Base-by-base conservation (phyloP, 306 rosid species). In the Alnus rubra region DNA sequence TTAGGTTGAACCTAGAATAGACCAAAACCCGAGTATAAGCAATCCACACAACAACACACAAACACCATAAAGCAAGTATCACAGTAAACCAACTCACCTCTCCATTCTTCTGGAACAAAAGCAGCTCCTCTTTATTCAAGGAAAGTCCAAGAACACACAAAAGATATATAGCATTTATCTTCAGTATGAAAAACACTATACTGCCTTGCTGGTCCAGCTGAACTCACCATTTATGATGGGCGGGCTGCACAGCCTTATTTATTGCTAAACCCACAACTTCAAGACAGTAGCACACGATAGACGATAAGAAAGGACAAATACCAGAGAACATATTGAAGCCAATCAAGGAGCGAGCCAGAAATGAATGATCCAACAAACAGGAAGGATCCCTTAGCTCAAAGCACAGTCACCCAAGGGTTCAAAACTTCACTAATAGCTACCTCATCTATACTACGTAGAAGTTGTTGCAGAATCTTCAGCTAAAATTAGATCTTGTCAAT, bases 171-270 rank as follows among this genome's bases (percentile, higher is more conserved):
- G 91, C 86, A 86, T 87, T 84, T 89, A 91, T 91, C 94, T 88
- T 83, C 74, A n/a, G 89, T 52, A 79, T 89, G 86, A 81, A 78
- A 77, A 79, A 86, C 81, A 79, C 82, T 87, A 84, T 80, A 89
- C 82, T 76, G 87, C 76, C 84, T 67, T 78, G 88, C 89, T 78
- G 87, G 79, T 86, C 78, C 84, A 84, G 88, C 85, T 81, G 82
- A 87, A 83, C 75, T 91, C 87, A 92, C 88, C 98, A 84, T 90
- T 79, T 88, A 81, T 79, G 93, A 87, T 90, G 93, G 86, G 86
- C 65, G 84, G 81, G 90, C 89, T 81, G 90, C 88, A 81, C 85
- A 76, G 90, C 89, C 82, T 90, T 95, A 93, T 93, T 93, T 80
- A 87, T 87, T 77, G 79, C 87, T 76, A 84, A 87, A 76, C 75